A percentile compares a stretch with the other conserved stretches of the same genome.
Evolutionary conservation across 208 protist genomes (phyloP).

Genomic region (Trypanosoma congolense): DNA sequence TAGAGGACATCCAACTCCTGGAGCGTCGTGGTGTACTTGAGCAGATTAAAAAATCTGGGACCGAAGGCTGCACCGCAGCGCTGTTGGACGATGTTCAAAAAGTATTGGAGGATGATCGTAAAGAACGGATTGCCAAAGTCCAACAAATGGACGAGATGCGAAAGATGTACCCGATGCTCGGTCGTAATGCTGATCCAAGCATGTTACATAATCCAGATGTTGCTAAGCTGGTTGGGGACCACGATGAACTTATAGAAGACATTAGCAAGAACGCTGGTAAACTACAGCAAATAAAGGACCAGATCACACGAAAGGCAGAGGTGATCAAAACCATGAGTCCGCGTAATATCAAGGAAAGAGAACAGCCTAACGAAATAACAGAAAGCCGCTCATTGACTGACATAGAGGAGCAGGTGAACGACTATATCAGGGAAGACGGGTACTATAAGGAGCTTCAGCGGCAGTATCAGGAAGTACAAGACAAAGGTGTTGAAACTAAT

Average conservation of each 20-base stretch:
- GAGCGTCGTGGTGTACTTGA: constrained; percentile 10
- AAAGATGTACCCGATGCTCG: constrained; percentile 46
- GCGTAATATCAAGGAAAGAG: neutral
- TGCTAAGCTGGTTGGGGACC: constrained; percentile 29
- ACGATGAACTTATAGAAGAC: constrained; percentile 40
- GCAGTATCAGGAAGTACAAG: constrained; percentile 1
- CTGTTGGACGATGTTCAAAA: constrained; percentile 10
- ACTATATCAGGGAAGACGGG: constrained; percentile 7
- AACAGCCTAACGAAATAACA: neutral
- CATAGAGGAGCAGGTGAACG: constrained; percentile 15
- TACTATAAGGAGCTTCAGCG: constrained; percentile 11
- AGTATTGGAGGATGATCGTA: constrained; percentile 7
- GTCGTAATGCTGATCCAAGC: constrained; percentile 57
- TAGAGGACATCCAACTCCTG: constrained; percentile 20
- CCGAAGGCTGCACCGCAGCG: neutral
- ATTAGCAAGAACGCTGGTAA: constrained; percentile 20
- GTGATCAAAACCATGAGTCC: neutral
- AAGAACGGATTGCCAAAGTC: constrained; percentile 15
- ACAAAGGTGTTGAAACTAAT: neutral
- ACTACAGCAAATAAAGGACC: constrained; percentile 30
- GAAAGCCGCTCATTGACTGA: neutral
- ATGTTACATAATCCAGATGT: constrained; percentile 51
- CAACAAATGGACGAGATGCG: constrained; percentile 30
- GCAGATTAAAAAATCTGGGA: neutral
- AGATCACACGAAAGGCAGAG: constrained; percentile 23